phyloP scores from a whole-genome alignment of 2,329 filamentous ascomycete genomes.

The Emergomyces pasteurianus region DNA sequence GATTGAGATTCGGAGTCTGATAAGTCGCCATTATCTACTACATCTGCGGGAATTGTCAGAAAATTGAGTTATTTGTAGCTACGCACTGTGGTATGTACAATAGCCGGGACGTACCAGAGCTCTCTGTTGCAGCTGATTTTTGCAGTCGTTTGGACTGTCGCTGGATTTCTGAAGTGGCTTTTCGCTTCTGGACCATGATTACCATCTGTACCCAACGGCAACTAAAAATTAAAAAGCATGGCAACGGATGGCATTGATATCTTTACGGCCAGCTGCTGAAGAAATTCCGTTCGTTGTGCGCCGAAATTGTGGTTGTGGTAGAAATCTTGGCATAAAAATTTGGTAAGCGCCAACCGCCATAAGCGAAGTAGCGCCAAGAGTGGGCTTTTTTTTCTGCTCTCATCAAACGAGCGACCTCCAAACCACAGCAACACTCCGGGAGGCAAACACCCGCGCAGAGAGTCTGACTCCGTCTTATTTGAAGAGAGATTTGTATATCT shows the following conservation, averaged over 20 bases:
- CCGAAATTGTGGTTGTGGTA: not conserved
- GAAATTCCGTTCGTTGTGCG: not conserved
- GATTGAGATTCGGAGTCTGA: conserved; percentile 24
- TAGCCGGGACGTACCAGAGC: conserved; percentile 16
- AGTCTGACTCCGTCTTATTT: not conserved
- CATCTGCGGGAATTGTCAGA: conserved; percentile 28
- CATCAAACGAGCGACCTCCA: not conserved
- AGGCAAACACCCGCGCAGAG: not conserved
- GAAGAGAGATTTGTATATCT: not conserved
- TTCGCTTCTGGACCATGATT: conserved; percentile 27
- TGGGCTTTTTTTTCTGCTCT: not conserved
- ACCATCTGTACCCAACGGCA: not conserved
- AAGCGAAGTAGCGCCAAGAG: not conserved
- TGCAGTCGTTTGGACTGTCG: conserved; percentile 22
- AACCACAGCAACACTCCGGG: not conserved
- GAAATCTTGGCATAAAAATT: too few species aligned
- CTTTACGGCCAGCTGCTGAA: not conserved
- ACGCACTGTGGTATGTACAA: not conserved
- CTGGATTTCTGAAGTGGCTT: conserved; percentile 17
- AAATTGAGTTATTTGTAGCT: conserved; percentile 27
- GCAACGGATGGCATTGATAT: not conserved
- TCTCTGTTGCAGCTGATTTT: conserved; percentile 17
- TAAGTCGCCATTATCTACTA: conserved; percentile 20
- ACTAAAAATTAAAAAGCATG: not conserved
- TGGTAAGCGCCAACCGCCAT: not conserved